Base-by-base conservation (phyloP, 805 yeast genomes). In the Naumovozyma dairenensis region DNA sequence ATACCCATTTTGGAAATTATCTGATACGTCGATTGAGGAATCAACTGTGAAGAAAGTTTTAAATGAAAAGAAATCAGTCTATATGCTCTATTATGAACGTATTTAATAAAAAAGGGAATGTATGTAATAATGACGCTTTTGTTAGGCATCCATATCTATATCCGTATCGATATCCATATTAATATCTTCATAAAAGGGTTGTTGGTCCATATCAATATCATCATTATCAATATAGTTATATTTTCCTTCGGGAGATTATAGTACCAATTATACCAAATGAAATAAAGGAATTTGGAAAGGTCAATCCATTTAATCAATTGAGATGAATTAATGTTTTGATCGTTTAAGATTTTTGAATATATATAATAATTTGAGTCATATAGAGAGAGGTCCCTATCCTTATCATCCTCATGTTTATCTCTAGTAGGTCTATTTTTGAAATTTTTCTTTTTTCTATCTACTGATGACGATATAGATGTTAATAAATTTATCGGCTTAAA, bases 71-170 rank as follows among this genome's bases (percentile, higher is more conserved):
- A 65, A 73, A 19, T 84, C 81, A n/a, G 95, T 75, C 2, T 89
- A 89, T 57, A 72, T 89, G 80, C 60, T 89, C 34, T 80, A 82
- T 49, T 92, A 82, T 51, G 94, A 87, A 52, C 60, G 72, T 38
- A 59, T 65, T 13, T 13, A 29, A 8, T 24, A 12, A 24, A 24
- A 24, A 20, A 20, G 22, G 10, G 10, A 20, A 20, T 7, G 22
- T 20, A n/a, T n/a, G n/a, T n/a, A n/a, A n/a, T n/a, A n/a, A n/a
- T 20, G 22, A 20, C 10, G 7, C 22, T 20, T n/a, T 22, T 15
- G 8, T 8, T 33, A 28, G 18, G 31, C 24, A 37, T 42, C 42
- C 37, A 38, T 33, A 29, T 46, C 44, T 16, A 39, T 34, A 25
- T 46, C 45, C 10, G 26, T 35, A 25, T 44, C 45, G 8, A 33